A percentile compares a stretch with the other conserved stretches of the same genome.
Evolutionary conservation across 2,329 filamentous ascomycete species (phyloP).

Genomic region (Ilyonectria sp.): DNA sequence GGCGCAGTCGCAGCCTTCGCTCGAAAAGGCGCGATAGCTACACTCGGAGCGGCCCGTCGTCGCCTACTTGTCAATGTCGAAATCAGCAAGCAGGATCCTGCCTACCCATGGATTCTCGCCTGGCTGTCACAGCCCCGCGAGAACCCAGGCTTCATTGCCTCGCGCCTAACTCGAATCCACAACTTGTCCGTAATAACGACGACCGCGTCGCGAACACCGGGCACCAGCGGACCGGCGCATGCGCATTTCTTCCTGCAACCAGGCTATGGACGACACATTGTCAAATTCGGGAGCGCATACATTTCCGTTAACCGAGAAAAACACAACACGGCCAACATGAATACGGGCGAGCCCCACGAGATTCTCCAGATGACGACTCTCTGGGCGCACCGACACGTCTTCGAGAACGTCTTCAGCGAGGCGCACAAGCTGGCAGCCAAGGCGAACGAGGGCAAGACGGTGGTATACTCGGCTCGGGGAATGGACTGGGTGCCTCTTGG

Average conservation of each 20-base stretch:
- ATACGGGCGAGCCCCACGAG: constrained; percentile 92
- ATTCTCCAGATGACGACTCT: constrained; percentile 93
- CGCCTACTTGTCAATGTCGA: constrained; percentile 96
- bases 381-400: constrained; percentile 89
- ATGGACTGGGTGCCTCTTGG: constrained; percentile 90
- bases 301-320: constrained; percentile 90
- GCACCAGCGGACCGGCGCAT: constrained; percentile 75
- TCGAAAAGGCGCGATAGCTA: constrained; percentile 81
- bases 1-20: constrained; percentile 86
- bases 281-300: constrained; percentile 89
- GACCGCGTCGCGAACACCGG: constrained; percentile 72
- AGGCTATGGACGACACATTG: constrained; percentile 89
- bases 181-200: constrained; percentile 72
- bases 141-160: constrained; percentile 71
- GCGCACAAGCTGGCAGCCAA: constrained; percentile 85
- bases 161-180: constrained; percentile 71
- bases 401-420: constrained; percentile 90
- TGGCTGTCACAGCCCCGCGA: constrained; percentile 92
- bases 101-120: constrained; percentile 93
- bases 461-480: constrained; percentile 89
- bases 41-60: constrained; percentile 81
- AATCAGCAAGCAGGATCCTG: constrained; percentile 93
- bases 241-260: constrained; percentile 92
- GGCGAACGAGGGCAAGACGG: constrained; percentile 91
- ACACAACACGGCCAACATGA: constrained; percentile 84